Percentiles rank a stretch among this genome's conserved stretches.
phyloP scores from a whole-genome alignment of 352 stramenopile genomes.

The Globisporangium cederbergense region DNA sequence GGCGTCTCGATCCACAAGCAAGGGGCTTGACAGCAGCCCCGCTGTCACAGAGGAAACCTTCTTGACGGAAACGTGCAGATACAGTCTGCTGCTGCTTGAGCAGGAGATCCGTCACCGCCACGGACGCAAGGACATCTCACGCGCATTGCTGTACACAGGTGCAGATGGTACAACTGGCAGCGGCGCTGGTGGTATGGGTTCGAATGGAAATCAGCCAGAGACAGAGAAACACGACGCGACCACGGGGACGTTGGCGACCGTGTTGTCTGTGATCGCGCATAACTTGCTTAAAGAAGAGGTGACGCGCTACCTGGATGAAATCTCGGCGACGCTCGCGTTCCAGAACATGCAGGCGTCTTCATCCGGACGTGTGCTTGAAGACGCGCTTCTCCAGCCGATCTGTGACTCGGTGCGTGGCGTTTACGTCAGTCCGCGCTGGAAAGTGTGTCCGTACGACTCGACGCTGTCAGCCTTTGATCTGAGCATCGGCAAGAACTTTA shows the following conservation, averaged over 20 bases:
- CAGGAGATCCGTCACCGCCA: conserved; percentile 81
- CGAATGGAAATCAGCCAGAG: conserved; percentile 21
- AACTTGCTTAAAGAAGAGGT: conserved; percentile 81
- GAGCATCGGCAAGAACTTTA: conserved; percentile 81
- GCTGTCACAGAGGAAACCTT: conserved; percentile 30
- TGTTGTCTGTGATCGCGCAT: conserved; percentile 68
- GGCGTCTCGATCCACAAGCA: background rate
- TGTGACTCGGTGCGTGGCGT: conserved; percentile 81
- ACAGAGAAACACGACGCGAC: conserved; percentile 36
- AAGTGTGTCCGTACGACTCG: conserved; percentile 73
- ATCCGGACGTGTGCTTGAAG: conserved; percentile 67
- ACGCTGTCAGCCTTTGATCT: conserved; percentile 80
- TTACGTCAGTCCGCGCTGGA: conserved; percentile 76
- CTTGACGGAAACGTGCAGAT: conserved; percentile 62
- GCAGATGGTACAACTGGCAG: conserved; percentile 9
- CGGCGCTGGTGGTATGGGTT: background rate
- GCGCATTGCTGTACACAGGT: conserved; percentile 52
- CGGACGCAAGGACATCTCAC: conserved; percentile 64
- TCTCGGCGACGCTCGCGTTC: conserved; percentile 61
- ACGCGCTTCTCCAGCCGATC: conserved; percentile 73
- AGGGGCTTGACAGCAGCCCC: background rate
- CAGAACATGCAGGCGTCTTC: conserved; percentile 53
- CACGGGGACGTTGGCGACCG: conserved; percentile 46
- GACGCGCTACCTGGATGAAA: conserved; percentile 57
- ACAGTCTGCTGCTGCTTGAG: conserved; percentile 65